A percentile compares a stretch with the other conserved stretches of the same genome.
Evolutionary conservation across 305 asterid genomes (phyloP).

Genomic region (Fraxinus floribunda): DNA sequence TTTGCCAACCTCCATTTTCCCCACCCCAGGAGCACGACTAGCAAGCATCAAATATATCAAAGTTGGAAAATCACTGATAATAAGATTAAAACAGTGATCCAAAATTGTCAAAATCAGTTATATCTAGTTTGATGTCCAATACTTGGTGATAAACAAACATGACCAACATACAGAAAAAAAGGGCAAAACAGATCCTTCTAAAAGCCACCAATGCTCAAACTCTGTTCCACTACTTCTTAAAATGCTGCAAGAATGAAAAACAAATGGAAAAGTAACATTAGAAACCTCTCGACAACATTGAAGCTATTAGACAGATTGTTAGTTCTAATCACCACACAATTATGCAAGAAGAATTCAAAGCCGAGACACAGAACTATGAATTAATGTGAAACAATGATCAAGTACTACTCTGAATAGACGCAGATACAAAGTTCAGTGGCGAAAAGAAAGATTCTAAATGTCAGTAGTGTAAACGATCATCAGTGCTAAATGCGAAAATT

Average conservation of each 20-base stretch:
- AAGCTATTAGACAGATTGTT: neutral
- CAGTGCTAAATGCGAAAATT: neutral
- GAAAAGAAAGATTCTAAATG: neutral
- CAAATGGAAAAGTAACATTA: neutral
- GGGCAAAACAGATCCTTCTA: neutral
- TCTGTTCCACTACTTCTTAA: neutral
- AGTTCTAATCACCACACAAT: neutral
- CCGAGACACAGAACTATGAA: neutral
- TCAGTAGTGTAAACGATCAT: neutral
- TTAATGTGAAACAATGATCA: neutral
- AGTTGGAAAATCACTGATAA: neutral
- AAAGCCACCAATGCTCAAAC: neutral
- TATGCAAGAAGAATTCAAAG: neutral
- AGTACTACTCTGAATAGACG: neutral
- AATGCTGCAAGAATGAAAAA: neutral
- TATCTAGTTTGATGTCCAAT: neutral
- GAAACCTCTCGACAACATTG: neutral
- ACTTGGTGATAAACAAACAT: neutral
- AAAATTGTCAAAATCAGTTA: neutral
- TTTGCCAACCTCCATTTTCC: neutral
- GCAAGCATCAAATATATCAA: neutral
- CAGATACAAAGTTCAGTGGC: neutral
- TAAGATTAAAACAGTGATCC: neutral
- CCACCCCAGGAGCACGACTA: neutral
- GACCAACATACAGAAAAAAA: neutral